A percentile compares a stretch with the other conserved stretches of the same genome.
Conservation (phyloP, 148 eudicot genomes). For the Vaccinium corymbosum region DNA sequence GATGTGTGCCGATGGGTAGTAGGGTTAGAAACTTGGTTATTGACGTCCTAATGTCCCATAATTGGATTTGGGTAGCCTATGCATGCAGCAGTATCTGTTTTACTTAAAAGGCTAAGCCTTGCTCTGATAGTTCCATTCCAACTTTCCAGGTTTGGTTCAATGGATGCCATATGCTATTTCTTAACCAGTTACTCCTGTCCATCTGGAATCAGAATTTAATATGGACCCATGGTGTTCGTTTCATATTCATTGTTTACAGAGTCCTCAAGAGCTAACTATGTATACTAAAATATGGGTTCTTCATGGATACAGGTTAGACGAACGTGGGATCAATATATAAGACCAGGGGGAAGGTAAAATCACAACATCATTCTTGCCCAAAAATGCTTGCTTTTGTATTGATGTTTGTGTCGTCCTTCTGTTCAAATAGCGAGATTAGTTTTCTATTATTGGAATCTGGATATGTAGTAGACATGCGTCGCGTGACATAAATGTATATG, state of each 20-base stretch:
- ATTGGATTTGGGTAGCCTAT: not conserved
- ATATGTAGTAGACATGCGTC: not conserved
- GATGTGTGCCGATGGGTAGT: not conserved
- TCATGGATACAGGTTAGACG: conserved; percentile 62
- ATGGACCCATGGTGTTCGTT: not conserved
- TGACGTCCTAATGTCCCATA: not conserved
- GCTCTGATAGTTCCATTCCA: not conserved
- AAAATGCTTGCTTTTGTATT: not conserved
- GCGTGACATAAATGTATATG: not conserved
- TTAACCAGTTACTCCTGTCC: not conserved
- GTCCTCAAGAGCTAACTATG: not conserved
- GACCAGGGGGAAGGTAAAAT: conserved; percentile 88
- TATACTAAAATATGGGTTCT: not conserved
- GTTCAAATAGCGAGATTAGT: not conserved
- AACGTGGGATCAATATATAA: conserved; percentile 83
- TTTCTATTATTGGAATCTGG: not conserved
- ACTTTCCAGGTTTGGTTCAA: not conserved
- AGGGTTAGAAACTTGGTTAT: not conserved
- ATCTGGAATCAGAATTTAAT: not conserved
- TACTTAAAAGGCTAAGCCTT: not conserved
- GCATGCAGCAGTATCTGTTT: not conserved
- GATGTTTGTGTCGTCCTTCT: not conserved
- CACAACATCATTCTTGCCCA: not conserved
- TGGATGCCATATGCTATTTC: not conserved
- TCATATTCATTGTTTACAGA: not conserved